phyloP scores from a whole-genome alignment of 1,139 yeast species.

The Lipomyces yarrowii region DNA sequence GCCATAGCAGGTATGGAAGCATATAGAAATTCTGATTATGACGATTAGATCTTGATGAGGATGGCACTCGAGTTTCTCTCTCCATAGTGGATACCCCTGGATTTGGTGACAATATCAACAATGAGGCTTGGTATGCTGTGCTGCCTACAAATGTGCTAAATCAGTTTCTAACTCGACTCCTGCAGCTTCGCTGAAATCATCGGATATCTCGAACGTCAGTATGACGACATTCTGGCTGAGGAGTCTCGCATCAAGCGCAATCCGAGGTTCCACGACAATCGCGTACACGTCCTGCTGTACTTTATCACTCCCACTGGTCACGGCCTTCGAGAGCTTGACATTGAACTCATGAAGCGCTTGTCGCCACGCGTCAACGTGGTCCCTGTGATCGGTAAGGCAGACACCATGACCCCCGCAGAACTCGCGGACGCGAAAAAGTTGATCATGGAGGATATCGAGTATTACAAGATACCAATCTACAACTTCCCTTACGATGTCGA shows the following conservation, averaged over 20 bases:
- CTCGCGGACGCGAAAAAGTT: conserved; percentile 64
- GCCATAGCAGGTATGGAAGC: neutral
- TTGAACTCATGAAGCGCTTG: conserved; percentile 74
- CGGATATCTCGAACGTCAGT: conserved; percentile 80
- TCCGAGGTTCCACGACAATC: conserved; percentile 70
- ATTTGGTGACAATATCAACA: conserved; percentile 89
- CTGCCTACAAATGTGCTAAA: neutral
- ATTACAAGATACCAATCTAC: conserved; percentile 79
- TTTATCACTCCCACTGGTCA: conserved; percentile 76
- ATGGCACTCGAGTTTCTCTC: conserved; percentile 82
- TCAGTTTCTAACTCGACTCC: neutral
- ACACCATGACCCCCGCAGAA: conserved; percentile 79
- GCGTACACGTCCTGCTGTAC: conserved; percentile 73
- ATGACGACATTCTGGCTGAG: conserved; percentile 88
- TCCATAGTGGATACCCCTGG: conserved; percentile 92
- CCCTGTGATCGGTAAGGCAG: conserved; percentile 87
- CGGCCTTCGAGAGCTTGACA: conserved; percentile 72
- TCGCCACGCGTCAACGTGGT: conserved; percentile 82
- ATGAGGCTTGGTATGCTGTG: conserved; percentile 42
- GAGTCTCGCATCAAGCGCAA: conserved; percentile 88
- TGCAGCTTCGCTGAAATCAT: conserved; percentile 66
- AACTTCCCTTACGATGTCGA: conserved; percentile 71
- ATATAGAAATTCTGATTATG: neutral
- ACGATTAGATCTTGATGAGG: conserved; percentile 32
- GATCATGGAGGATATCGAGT: conserved; percentile 71